A percentile compares a stretch with the other conserved stretches of the same genome.
phyloP scores from a whole-genome alignment of 352 stramenopile genomes.

The Thalassiosira livingstoniorum region DNA sequence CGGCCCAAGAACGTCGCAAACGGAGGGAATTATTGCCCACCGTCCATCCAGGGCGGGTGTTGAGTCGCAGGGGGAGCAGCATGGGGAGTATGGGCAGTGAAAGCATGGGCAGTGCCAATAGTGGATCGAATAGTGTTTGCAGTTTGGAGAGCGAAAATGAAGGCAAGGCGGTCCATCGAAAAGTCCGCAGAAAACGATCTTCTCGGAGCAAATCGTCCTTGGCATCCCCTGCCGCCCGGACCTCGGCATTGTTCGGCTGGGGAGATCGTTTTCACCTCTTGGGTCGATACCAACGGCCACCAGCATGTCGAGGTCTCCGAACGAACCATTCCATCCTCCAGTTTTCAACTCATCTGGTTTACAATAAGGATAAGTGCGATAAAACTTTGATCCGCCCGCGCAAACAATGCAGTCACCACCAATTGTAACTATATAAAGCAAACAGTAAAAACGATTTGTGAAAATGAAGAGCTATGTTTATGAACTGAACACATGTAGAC shows the following conservation, averaged over 20 bases:
- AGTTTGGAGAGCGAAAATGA: not conserved
- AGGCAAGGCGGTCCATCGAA: not conserved
- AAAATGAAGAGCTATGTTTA: too few species aligned
- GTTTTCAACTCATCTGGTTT: too few species aligned
- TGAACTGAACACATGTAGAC: too few species aligned
- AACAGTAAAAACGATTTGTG: too few species aligned
- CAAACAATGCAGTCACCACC: too few species aligned
- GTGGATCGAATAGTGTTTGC: not conserved
- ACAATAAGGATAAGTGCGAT: too few species aligned
- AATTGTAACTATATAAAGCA: too few species aligned
- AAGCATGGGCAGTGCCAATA: not conserved
- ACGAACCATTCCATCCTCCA: too few species aligned
- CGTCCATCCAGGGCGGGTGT: not conserved
- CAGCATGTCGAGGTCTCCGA: too few species aligned
- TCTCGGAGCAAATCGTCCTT: not conserved
- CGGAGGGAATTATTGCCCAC: slow-evolving; percentile 3
- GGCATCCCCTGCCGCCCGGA: not conserved
- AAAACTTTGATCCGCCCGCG: too few species aligned
- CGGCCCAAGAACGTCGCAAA: not conserved
- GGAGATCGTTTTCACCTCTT: too few species aligned
- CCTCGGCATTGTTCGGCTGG: not conserved
- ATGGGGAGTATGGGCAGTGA: not conserved
- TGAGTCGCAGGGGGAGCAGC: not conserved
- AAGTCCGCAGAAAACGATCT: not conserved
- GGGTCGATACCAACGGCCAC: too few species aligned